These are phyloP conservation scores for Amorphotheca resinae DNA, from an alignment of 495 filamentous ascomycete species.

Conservation along the genomic window DNA sequence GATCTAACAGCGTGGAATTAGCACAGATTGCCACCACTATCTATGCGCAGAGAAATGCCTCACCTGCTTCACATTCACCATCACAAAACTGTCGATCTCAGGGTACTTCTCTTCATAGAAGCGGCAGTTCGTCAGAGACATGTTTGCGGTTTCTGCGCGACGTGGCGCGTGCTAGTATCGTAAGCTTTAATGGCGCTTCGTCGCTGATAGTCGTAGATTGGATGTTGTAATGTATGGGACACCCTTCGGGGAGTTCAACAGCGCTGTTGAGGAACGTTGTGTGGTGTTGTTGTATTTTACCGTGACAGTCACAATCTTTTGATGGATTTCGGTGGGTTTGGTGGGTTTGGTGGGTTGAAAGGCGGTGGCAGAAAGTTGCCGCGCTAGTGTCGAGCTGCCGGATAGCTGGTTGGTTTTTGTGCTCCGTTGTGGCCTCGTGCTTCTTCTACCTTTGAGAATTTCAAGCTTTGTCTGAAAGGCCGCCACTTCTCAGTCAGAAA, in stretches of 20 bases:
- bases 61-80: slow-evolving; percentile 97
- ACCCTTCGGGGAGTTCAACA: neutral
- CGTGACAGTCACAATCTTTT: slow-evolving; percentile 3
- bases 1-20: slow-evolving; percentile 44
- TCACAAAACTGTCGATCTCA: slow-evolving; percentile 97
- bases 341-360: slow-evolving; percentile 1
- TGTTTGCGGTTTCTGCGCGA: slow-evolving; percentile 30
- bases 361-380: slow-evolving; percentile 2
- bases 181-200: slow-evolving; percentile 3
- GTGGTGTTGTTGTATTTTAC: neutral
- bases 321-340: slow-evolving; percentile 1
- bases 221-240: neutral
- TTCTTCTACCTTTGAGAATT: neutral
- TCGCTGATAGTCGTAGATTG: neutral
- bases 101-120: slow-evolving; percentile 99
- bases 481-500: neutral
- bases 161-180: slow-evolving; percentile 7
- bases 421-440: neutral
- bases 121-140: slow-evolving; percentile 97
- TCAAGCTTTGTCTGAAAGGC: neutral
- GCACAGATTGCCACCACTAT: neutral
- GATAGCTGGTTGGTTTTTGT: too few relatives aligned
- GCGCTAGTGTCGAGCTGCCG: neutral
- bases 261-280: neutral
- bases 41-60: slow-evolving; percentile 10